Evolutionary conservation across 768 basidiomycete species (phyloP), one percentile per base, ranked within the genome.

Genomic region (Lyophyllum semitale): DNA sequence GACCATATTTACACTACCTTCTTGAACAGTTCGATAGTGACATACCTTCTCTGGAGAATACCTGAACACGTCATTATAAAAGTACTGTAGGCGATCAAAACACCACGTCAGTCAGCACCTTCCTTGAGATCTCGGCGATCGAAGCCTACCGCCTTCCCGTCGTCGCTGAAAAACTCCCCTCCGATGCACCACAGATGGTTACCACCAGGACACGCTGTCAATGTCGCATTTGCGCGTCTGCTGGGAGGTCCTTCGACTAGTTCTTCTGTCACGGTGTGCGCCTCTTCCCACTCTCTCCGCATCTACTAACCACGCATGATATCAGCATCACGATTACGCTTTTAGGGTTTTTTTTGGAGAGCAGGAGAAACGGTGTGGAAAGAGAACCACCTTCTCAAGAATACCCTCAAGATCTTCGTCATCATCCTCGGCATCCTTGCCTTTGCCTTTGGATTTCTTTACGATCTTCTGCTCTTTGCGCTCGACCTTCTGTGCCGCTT

Each of bases 91-190:
- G n/a, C 9, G 9, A 37, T 11, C 3, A 27, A 18, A 11, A 20
- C n/a, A 20, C 30, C n/a, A 17, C 23, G n/a, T n/a, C n/a, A n/a
- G n/a, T n/a, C n/a, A n/a, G n/a, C n/a, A n/a, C n/a, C n/a, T n/a
- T n/a, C n/a, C n/a, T n/a, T n/a, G n/a, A n/a, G n/a, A n/a, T n/a
- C n/a, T n/a, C n/a, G n/a, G n/a, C n/a, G n/a, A n/a, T n/a, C n/a
- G n/a, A n/a, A n/a, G n/a, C n/a, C n/a, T 59, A 91, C 88, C 15
- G 91, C 88, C 66, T 84, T 89, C 11, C 84, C 84, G 56, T 95
- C 95, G 43, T 95, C 91, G 55, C 84, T 85, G 66, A 94, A 95
- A 68, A 86, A 93, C 66, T 94, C 93, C 6, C 92, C 91, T 0
- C 91, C 91, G 30, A 93, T 87, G 57, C 79, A 88, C 89, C 89